Conservation (phyloP, 495 filamentous ascomycete genomes). For the Podospora pseudopauciseta region DNA sequence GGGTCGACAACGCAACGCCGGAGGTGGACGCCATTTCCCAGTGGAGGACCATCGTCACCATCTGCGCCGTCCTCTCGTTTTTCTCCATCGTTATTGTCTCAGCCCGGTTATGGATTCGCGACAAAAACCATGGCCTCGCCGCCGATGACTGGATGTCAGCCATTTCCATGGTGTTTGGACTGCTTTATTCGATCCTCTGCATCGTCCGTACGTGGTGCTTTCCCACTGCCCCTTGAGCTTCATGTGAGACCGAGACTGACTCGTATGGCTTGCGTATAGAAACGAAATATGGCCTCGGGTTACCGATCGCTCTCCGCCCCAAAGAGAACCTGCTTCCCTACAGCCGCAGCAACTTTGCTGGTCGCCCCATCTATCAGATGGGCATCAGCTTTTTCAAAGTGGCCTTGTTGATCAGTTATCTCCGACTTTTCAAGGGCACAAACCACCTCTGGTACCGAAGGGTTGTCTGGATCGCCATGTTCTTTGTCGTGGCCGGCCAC, state of each 20-base stretch:
- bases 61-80: slow-evolving; percentile 24
- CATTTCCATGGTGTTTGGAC: slow-evolving; percentile 38
- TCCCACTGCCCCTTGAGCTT: neutral
- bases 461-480: slow-evolving; percentile 48
- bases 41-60: slow-evolving; percentile 27
- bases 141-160: slow-evolving; percentile 31
- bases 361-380: slow-evolving; percentile 56
- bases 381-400: slow-evolving; percentile 59
- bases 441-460: slow-evolving; percentile 44
- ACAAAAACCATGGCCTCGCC: slow-evolving; percentile 26
- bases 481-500: slow-evolving; percentile 44
- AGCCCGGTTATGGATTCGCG: slow-evolving; percentile 25
- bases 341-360: slow-evolving; percentile 52
- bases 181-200: slow-evolving; percentile 50
- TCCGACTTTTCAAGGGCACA: slow-evolving; percentile 50
- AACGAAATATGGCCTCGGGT: slow-evolving; percentile 50
- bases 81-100: slow-evolving; percentile 22
- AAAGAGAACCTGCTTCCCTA: slow-evolving; percentile 39
- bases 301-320: slow-evolving; percentile 43
- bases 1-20: slow-evolving; percentile 28
- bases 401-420: slow-evolving; percentile 54
- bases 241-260: slow-evolving; percentile 1
- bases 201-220: slow-evolving; percentile 43
- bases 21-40: slow-evolving; percentile 30
- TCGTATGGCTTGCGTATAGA: slow-evolving; percentile 29